phyloP scores from a whole-genome alignment of 148 eudicot species.

The Nepenthes mirabilis region DNA sequence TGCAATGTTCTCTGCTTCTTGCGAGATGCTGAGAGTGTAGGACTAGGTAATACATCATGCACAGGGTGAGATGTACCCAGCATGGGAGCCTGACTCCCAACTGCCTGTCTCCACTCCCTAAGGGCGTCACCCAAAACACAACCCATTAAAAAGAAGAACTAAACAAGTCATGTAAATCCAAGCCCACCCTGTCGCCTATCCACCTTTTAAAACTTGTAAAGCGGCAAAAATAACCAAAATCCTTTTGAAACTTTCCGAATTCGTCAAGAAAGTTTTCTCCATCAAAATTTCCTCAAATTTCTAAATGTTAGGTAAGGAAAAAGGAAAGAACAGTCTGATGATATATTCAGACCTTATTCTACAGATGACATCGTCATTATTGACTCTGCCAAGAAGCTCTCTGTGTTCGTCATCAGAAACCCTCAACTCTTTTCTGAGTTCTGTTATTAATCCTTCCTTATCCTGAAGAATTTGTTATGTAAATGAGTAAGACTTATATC shows the following conservation, averaged over 20 bases:
- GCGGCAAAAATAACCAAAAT: too few species aligned
- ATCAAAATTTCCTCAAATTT: too few species aligned
- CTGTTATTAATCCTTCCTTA: constrained; percentile 83
- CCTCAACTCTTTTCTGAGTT: constrained; percentile 88
- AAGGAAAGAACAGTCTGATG: background rate
- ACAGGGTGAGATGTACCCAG: constrained; percentile 31
- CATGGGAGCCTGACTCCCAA: constrained; percentile 32
- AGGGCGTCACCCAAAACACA: constrained; percentile 6
- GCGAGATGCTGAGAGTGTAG: constrained; percentile 57
- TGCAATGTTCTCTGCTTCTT: constrained; percentile 63
- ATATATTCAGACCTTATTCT: constrained; percentile 44
- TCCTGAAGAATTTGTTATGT: constrained; percentile 34
- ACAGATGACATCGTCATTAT: constrained; percentile 59
- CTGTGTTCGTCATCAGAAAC: constrained; percentile 97
- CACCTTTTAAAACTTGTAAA: background rate
- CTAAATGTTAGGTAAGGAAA: too few species aligned
- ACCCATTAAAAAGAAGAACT: background rate
- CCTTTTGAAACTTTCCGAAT: too few species aligned
- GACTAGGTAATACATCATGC: constrained; percentile 51
- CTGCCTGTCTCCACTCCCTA: constrained; percentile 90
- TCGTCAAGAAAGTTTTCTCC: too few species aligned
- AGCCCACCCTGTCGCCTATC: constrained; percentile 1
- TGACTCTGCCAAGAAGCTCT: constrained; percentile 68
- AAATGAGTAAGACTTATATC: constrained; percentile 13
- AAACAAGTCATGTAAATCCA: background rate